Percentiles rank a stretch among this genome's conserved stretches.
Conservation (phyloP, 2,329 filamentous ascomycete genomes). For the Xylaria polymorpha region DNA sequence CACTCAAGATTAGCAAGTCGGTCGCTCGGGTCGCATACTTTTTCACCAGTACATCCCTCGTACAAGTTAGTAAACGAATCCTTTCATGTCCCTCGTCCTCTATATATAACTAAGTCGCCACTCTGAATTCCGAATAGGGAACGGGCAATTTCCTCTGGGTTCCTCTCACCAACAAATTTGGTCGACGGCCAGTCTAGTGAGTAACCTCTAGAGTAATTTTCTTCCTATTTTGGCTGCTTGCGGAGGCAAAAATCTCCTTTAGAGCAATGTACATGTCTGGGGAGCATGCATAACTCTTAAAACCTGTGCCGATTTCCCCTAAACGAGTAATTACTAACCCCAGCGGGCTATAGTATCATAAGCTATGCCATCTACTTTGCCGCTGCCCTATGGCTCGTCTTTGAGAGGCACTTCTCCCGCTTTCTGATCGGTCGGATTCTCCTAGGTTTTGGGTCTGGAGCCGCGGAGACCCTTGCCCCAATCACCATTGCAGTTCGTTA, state of each 20-base stretch:
- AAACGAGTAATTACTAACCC: no score
- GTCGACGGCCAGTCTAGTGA: slow-evolving; percentile 55
- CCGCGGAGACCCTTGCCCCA: slow-evolving; percentile 60
- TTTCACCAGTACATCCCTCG: slow-evolving; percentile 62
- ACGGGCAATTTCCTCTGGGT: slow-evolving; percentile 61
- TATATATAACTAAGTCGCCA: neutral
- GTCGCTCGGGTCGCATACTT: slow-evolving; percentile 63
- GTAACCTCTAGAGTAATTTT: no score
- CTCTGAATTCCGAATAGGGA: slow-evolving; percentile 40
- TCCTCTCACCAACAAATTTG: slow-evolving; percentile 59
- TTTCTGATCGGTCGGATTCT: slow-evolving; percentile 62
- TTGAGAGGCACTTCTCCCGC: slow-evolving; percentile 55
- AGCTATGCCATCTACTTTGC: slow-evolving; percentile 59
- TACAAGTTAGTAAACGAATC: slow-evolving; percentile 52
- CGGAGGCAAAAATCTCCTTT: no score
- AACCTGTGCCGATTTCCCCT: no score
- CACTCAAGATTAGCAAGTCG: slow-evolving; percentile 46
- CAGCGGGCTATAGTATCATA: slow-evolving; percentile 41
- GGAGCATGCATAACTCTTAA: no score
- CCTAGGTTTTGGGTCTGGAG: slow-evolving; percentile 65
- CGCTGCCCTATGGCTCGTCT: slow-evolving; percentile 57
- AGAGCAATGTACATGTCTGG: no score
- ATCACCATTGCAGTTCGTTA: slow-evolving; percentile 41
- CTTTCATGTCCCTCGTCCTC: neutral
- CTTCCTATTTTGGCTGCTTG: no score